Base-by-base conservation (phyloP, 2,329 filamentous ascomycete genomes). In the Ploettnerulaceae sp. region DNA sequence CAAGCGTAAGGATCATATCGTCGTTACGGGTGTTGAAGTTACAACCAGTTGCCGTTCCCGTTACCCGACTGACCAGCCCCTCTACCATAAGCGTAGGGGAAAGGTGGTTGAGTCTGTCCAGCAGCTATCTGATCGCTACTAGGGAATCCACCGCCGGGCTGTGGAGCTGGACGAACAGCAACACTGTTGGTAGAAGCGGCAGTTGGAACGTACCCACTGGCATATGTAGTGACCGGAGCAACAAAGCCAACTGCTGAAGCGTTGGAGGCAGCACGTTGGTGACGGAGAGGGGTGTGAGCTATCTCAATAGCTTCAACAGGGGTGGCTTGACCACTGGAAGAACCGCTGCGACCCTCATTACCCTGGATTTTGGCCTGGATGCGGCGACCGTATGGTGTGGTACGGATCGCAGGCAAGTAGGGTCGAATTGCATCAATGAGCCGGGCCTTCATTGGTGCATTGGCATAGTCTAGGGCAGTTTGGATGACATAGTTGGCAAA, bases 401-500 rank as follows among this genome's bases (percentile, higher is more conserved):
- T 84, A 54, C 90, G 88, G 54, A 97, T 94, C 32, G 79, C 74
- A 3, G 88, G 86, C 29, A 97, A 72, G 52, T 94, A 82, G 1
- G 90, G 89, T 29, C 89, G 87, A 59, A 97, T 89, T 26, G 78
- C 75, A 51, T 97, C 89, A 35, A 95, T 82, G 33, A 98, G 75
- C 36, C 80, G 79, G 48, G 75, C 71, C 69, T 91, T 89, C 64
- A 81, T 83, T 22, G 81, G 74, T 5, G 78, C 74, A 45, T 89
- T 87, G 9, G 86, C 80, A 61, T 88, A 90, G 60, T 95, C 90
- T 57, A 95, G 77, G 21, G 93, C 90, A 29, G 93, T 98, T 73
- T 98, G 93, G 29, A 98, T 87, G 55, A 98, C 93, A 61, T 98
- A 98, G 70, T 98, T 98, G 66, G 89, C 93, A 63, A 88, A 98